These are phyloP conservation scores for Rhodotorula sp. DNA, from an alignment of 1,284 basidiomycete species.

Conservation along the genomic window DNA sequence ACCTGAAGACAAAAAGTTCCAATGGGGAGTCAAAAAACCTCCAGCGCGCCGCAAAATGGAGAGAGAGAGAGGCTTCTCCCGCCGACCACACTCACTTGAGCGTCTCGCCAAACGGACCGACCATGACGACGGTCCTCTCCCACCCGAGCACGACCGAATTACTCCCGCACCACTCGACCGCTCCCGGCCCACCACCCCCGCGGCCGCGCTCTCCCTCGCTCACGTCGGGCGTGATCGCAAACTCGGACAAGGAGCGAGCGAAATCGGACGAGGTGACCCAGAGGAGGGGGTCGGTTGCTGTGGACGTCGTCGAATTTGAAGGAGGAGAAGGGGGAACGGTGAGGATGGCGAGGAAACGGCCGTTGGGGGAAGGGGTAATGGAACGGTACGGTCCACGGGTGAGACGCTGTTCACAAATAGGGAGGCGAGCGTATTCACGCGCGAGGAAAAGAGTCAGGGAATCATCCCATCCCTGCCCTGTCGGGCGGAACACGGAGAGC, in stretches of 20 bases:
- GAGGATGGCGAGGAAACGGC: conserved; percentile 83
- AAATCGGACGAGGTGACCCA: conserved; percentile 95
- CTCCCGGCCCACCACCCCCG: conserved; percentile 49
- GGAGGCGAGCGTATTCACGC: too few species aligned
- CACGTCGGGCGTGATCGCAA: conserved; percentile 58
- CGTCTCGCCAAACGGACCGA: conserved; percentile 88
- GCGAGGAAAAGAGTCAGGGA: conserved; percentile 80
- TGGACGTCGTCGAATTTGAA: conserved; percentile 84
- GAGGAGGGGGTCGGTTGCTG: conserved; percentile 63
- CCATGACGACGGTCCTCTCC: conserved; percentile 73
- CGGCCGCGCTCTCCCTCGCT: background rate
- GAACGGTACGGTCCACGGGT: conserved; percentile 83
- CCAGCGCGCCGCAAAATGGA: too few species aligned
- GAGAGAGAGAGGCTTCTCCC: too few species aligned
- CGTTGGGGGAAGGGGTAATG: conserved; percentile 86
- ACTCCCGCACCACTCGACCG: conserved; percentile 94
- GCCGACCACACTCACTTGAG: conserved; percentile 59
- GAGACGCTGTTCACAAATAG: conserved; percentile 64
- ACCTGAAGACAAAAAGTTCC: conserved; percentile 55
- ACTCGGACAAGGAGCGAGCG: conserved; percentile 81
- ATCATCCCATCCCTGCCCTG: conserved; percentile 76
- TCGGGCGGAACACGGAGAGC: background rate
- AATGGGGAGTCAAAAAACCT: background rate
- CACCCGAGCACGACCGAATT: conserved; percentile 89
- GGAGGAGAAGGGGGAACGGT: conserved; percentile 62